Conservation (phyloP, 768 basidiomycete genomes). For the Pulveroboletus sp. region DNA sequence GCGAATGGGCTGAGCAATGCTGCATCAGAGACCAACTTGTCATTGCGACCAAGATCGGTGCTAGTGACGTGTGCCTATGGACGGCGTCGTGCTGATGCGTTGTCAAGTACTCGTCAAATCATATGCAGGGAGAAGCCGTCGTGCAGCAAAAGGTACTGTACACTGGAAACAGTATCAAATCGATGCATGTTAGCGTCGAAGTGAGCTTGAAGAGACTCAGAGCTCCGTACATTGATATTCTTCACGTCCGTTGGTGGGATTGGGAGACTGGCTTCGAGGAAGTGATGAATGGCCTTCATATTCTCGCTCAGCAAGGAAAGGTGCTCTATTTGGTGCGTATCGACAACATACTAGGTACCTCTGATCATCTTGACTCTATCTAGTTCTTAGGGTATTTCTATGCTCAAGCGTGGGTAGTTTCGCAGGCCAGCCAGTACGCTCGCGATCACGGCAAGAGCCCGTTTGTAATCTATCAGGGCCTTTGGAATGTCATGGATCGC, state of each 20-base stretch:
- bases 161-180: conserved; percentile 37
- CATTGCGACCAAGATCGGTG: conserved; percentile 41
- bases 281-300: conserved; percentile 42
- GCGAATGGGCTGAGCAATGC: conserved; percentile 46
- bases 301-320: conserved; percentile 40
- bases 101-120: conserved; percentile 21
- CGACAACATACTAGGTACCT: background rate
- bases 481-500: conserved; percentile 41
- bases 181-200: conserved; percentile 30
- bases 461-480: conserved; percentile 51
- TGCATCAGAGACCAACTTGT: conserved; percentile 44
- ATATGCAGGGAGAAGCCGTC: conserved; percentile 7
- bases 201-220: conserved; percentile 45
- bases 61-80: background rate
- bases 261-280: conserved; percentile 42
- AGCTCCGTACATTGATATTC: conserved; percentile 55
- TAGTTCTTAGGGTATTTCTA: conserved; percentile 35
- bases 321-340: conserved; percentile 37
- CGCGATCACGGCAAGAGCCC: conserved; percentile 43
- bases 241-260: conserved; percentile 55
- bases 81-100: background rate
- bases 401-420: conserved; percentile 47
- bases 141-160: conserved; percentile 26
- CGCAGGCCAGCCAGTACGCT: conserved; percentile 48
- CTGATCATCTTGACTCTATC: background rate